A percentile compares a stretch with the other conserved stretches of the same genome.
Conservation (phyloP, 1,284 basidiomycete species). For the Apiotrichum mycotoxinovorans region DNA sequence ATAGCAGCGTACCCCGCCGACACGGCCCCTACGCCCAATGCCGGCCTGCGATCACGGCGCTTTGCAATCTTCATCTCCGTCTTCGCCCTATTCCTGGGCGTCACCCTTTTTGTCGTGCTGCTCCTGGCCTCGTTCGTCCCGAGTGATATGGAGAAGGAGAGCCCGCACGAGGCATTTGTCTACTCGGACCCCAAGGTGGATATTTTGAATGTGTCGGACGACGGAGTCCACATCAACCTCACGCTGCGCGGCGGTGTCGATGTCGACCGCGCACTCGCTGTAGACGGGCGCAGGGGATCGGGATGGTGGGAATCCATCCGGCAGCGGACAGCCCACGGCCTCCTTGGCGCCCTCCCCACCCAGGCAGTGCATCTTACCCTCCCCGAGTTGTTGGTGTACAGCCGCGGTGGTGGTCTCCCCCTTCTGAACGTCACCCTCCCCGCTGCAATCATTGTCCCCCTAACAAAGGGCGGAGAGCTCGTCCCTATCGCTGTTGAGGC, state of each 20-base stretch:
- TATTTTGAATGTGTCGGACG: slow-evolving; percentile 42
- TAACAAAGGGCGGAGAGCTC: slow-evolving; percentile 30
- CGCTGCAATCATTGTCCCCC: slow-evolving; percentile 25
- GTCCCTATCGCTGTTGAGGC: slow-evolving; percentile 30
- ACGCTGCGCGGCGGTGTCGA: slow-evolving; percentile 41
- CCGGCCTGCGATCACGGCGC: not conserved
- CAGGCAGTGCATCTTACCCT: slow-evolving; percentile 24
- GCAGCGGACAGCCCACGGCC: slow-evolving; percentile 21
- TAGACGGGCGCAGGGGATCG: slow-evolving; percentile 33
- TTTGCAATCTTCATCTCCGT: slow-evolving; percentile 22
- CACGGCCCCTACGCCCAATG: not conserved
- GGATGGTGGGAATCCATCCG: slow-evolving; percentile 45
- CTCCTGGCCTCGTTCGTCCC: slow-evolving; percentile 34
- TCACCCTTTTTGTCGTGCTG: slow-evolving; percentile 29
- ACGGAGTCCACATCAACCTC: slow-evolving; percentile 41
- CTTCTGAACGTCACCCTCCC: slow-evolving; percentile 31
- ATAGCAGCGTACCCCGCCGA: slow-evolving; percentile 3
- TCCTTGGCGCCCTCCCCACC: slow-evolving; percentile 16
- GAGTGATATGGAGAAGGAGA: not conserved
- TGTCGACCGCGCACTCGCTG: slow-evolving; percentile 33
- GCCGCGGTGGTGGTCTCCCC: slow-evolving; percentile 7
- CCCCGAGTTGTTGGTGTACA: slow-evolving; percentile 11
- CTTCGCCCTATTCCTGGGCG: slow-evolving; percentile 27
- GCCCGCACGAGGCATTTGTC: slow-evolving; percentile 2
- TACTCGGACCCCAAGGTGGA: slow-evolving; percentile 20